phyloP scores from a whole-genome alignment of 2,329 filamentous ascomycete species.

The Pseudogymnoascus sp. region DNA sequence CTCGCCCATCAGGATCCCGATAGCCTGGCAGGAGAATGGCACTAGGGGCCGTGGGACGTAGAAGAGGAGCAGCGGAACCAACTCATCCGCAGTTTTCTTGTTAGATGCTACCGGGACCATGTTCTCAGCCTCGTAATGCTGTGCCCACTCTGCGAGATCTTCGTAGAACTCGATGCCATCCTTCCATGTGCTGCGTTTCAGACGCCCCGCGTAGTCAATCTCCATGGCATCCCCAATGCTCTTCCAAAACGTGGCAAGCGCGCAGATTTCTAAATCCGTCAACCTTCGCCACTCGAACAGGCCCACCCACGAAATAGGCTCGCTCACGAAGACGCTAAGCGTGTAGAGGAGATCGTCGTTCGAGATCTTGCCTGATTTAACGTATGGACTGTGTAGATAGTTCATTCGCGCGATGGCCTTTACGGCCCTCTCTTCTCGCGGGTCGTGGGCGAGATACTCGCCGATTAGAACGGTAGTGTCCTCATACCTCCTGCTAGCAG shows the following conservation, averaged over 20 bases:
- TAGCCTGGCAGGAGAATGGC: conserved; percentile 40
- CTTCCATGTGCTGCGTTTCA: conserved; percentile 31
- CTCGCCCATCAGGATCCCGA: conserved; percentile 55
- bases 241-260: conserved; percentile 63
- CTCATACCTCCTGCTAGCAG: conserved; percentile 43
- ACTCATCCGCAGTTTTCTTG: conserved; percentile 46
- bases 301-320: conserved; percentile 56
- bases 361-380: conserved; percentile 48
- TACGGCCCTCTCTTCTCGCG: conserved; percentile 30
- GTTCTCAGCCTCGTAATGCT: conserved; percentile 47
- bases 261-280: conserved; percentile 59
- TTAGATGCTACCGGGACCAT: conserved; percentile 49
- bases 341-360: conserved; percentile 60
- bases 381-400: conserved; percentile 52
- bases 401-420: conserved; percentile 56
- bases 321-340: conserved; percentile 54
- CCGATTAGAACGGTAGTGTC: conserved; percentile 21
- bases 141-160: conserved; percentile 40
- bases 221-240: conserved; percentile 61
- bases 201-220: conserved; percentile 39
- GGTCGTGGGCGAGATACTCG: conserved; percentile 18
- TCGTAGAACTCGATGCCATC: conserved; percentile 46
- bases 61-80: conserved; percentile 53
- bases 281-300: conserved; percentile 63
- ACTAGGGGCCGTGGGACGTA: conserved; percentile 40